These are phyloP conservation scores for Rhodotorula sp. DNA, from an alignment of 1,284 basidiomycete genomes.

Conservation along the genomic window DNA sequence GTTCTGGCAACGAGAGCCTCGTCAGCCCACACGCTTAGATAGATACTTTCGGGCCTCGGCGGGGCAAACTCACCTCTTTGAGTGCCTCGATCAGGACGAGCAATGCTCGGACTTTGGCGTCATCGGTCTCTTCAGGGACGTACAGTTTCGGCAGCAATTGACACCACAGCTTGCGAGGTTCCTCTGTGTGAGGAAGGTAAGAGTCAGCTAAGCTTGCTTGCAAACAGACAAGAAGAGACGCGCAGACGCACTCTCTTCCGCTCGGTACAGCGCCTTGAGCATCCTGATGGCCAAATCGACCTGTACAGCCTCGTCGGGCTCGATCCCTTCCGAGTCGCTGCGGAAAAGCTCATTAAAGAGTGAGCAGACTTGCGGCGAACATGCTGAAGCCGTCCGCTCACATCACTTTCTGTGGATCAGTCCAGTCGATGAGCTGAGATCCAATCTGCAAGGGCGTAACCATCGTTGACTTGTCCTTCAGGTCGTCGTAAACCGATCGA, in stretches of 20 bases:
- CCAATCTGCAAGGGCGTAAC: conserved; percentile 76
- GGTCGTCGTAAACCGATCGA: conserved; percentile 64
- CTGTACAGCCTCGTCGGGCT: conserved; percentile 59
- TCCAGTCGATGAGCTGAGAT: conserved; percentile 87
- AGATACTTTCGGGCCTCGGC: not conserved
- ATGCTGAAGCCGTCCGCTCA: conserved; percentile 51
- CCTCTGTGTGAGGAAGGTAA: conserved; percentile 55
- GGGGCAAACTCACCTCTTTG: conserved; percentile 31
- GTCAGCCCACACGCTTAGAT: no score
- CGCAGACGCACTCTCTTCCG: conserved; percentile 53
- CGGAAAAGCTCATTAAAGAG: not conserved
- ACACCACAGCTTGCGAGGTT: conserved; percentile 74
- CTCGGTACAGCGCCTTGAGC: conserved; percentile 57
- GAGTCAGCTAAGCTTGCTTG: conserved; percentile 47
- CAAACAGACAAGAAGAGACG: no score
- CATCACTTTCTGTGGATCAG: conserved; percentile 77
- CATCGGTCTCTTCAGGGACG: conserved; percentile 66
- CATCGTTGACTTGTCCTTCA: conserved; percentile 66
- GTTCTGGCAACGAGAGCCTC: conserved; percentile 54
- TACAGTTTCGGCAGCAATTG: conserved; percentile 76
- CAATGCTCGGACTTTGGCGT: conserved; percentile 42
- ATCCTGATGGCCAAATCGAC: conserved; percentile 75
- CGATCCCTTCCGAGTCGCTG: conserved; percentile 49
- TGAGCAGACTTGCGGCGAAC: not conserved
- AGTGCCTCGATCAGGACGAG: conserved; percentile 33